Evolutionary conservation across 1,284 basidiomycete species (phyloP), one percentile per base, ranked within the genome.

Genomic region (Mycena citricolor): DNA sequence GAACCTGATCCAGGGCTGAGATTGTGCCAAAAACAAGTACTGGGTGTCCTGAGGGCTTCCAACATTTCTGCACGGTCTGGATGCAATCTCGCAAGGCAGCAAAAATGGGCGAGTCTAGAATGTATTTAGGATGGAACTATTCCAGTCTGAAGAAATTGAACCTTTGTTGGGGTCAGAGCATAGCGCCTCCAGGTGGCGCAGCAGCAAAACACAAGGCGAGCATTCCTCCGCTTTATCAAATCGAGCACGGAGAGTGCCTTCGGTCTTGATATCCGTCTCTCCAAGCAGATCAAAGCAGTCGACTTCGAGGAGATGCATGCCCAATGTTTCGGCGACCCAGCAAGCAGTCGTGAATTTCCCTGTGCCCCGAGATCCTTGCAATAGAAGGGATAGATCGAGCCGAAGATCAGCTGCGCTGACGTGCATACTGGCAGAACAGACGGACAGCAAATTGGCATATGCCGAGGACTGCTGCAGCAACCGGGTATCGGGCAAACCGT

Each of bases 171-270:
- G 73, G 51, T 87, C 12, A 76, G 62, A 2, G 70, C 68, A 58
- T 88, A 99, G 69, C 0, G 90, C 94, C 55, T 99, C 93, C 17
- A 94, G 67, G 56, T 97, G 84, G 13, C 86, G 74, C 32, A 99
- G 68, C 2, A 97, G 65, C 13, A 99, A 65, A 26, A 98, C 72
- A 58, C 90, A 95, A 0, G 97, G 97, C 0, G 90, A 82, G 59
- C 90, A 94, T 7, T 77, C 68, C 8, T 76, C 70, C 1, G 92
- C 93, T 63, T 85, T 81, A 41, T 94, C 90, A 53, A 97, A 83
- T 4, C 83, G 77, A 5, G 86, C 83, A 23, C 78, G 77, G 0
- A 99, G 68, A 0, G 76, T 77, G 1, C 79, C 91, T 58, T 93
- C 88, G 0, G 91, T 92, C 51, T 89, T 86, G 2, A 74, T 69